Evolutionary conservation across 1,284 basidiomycete genomes (phyloP).

Genomic region (Schizophyllum amplum): DNA sequence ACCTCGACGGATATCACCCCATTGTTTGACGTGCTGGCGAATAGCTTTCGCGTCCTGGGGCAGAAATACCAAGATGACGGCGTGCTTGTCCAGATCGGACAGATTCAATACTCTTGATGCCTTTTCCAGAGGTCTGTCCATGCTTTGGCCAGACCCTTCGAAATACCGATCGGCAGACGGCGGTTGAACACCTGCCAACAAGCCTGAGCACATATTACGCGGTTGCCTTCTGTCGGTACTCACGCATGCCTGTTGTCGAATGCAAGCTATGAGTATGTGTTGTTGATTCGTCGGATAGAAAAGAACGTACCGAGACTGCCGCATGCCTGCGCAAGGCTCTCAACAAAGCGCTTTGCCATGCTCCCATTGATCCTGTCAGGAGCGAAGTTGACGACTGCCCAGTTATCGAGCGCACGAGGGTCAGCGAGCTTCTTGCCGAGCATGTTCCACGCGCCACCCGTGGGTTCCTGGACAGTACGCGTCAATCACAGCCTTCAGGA

Average conservation of each 20-base stretch:
- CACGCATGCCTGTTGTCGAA: slow-evolving; percentile 1
- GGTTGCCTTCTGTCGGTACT: background rate
- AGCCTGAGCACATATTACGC: background rate
- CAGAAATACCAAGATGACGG: slow-evolving; percentile 32
- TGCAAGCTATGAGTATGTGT: slow-evolving; percentile 1
- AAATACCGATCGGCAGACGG: background rate
- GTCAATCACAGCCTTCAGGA: background rate
- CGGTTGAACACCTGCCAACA: background rate
- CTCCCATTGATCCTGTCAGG: slow-evolving; percentile 4
- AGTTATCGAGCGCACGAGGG: slow-evolving; percentile 21
- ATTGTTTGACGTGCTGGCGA: slow-evolving; percentile 6
- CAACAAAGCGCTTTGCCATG: background rate
- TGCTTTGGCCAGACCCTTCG: background rate
- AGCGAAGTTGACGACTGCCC: slow-evolving; percentile 32
- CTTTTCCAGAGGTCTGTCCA: background rate
- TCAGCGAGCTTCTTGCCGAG: slow-evolving; percentile 23
- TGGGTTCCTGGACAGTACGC: slow-evolving; percentile 16
- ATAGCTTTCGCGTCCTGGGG: slow-evolving; percentile 3
- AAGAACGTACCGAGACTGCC: slow-evolving; percentile 22
- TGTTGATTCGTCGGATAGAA: background rate
- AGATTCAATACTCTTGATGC: background rate
- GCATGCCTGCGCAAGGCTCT: slow-evolving; percentile 20
- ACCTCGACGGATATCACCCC: slow-evolving; percentile 15
- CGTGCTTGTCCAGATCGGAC: slow-evolving; percentile 12
- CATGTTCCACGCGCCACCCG: slow-evolving; percentile 32